A percentile compares a stretch with the other conserved stretches of the same genome.
phyloP scores from a whole-genome alignment of 495 filamentous ascomycete genomes.

The Cercophora newfieldiana region DNA sequence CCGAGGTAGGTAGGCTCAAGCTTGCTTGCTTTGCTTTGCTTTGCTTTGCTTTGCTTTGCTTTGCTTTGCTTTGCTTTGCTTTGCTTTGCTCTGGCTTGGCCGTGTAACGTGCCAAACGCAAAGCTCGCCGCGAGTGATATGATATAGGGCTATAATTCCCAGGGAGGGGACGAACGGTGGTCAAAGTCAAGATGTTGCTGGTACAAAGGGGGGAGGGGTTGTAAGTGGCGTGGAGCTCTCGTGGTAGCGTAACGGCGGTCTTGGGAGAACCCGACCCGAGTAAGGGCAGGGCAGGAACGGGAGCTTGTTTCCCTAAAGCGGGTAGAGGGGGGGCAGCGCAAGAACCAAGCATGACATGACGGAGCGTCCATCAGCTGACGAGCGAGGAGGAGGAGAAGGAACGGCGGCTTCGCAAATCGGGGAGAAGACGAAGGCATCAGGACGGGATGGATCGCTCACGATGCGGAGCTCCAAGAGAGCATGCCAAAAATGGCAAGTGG shows the following conservation, averaged over 20 bases:
- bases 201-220: not conserved
- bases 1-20: not conserved
- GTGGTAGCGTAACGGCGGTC: not conserved
- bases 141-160: not conserved
- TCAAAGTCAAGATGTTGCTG: conserved; percentile 7
- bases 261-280: not conserved
- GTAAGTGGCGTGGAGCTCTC: not conserved
- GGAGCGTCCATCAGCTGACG: not conserved
- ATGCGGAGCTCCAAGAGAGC: conserved; percentile 19
- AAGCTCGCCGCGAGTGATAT: not conserved
- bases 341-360: not conserved
- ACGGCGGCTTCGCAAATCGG: conserved; percentile 5
- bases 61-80: too few relatives aligned
- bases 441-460: not conserved
- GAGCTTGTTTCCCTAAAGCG: conserved; percentile 13
- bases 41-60: too few relatives aligned
- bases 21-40: not conserved
- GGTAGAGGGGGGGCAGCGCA: not conserved
- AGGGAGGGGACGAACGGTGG: not conserved
- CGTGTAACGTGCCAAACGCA: conserved; percentile 14
- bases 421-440: not conserved
- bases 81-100: not conserved
- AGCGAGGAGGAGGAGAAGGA: not conserved
- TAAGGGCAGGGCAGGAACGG: not conserved
- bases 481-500: conserved; percentile 26